phyloP scores from a whole-genome alignment of 2,329 filamentous ascomycete genomes.

The Colletotrichum tabaci region DNA sequence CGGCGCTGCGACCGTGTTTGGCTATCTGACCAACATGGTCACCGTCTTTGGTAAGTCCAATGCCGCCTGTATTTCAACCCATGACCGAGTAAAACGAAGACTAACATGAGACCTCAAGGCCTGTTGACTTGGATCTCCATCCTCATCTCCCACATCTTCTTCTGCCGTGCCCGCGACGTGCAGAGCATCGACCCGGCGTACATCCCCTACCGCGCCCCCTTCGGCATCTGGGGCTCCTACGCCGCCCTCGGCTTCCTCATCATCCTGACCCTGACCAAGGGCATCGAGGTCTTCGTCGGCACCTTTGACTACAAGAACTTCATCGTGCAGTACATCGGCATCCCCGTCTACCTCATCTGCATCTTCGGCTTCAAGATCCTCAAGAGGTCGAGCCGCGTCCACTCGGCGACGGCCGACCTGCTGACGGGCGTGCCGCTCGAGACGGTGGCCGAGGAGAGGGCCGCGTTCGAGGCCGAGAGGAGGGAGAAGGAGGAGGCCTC shows the following conservation, averaged over 20 bases:
- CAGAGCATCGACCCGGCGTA: constrained; percentile 52
- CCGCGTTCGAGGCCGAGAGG: background rate
- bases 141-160: constrained; percentile 56
- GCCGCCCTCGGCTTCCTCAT: constrained; percentile 20
- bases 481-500: constrained; percentile 16
- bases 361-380: constrained; percentile 22
- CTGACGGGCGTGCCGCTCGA: constrained; percentile 17
- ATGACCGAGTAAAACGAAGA: background rate
- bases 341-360: constrained; percentile 23
- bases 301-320: constrained; percentile 33
- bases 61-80: too few relatives aligned
- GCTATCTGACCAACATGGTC: constrained; percentile 52
- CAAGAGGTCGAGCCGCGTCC: constrained; percentile 2
- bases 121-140: constrained; percentile 54
- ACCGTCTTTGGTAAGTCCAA: constrained; percentile 22
- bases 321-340: constrained; percentile 33
- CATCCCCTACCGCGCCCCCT: constrained; percentile 56
- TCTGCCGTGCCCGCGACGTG: constrained; percentile 53
- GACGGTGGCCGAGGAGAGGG: constrained; percentile 14
- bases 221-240: constrained; percentile 41
- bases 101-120: background rate
- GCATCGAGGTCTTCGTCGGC: constrained; percentile 29
- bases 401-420: background rate
- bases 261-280: constrained; percentile 24
- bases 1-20: constrained; percentile 54